Conservation (phyloP, 208 protist genomes). For the Trypanosoma conorhini region DNA sequence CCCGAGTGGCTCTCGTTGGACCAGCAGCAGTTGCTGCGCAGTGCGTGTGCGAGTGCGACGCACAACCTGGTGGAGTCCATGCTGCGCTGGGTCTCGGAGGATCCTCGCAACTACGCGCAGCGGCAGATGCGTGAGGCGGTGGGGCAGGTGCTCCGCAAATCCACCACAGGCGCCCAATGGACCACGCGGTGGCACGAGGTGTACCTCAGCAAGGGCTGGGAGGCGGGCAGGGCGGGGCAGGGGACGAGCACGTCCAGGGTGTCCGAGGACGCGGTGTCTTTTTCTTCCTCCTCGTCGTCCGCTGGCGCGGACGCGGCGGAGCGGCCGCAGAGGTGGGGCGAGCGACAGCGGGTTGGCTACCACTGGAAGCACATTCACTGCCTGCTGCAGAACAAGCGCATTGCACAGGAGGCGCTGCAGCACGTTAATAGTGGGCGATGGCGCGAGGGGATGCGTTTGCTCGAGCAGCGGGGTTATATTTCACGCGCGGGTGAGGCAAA, state of each 20-base stretch:
- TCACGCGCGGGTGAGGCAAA: constrained; percentile 14
- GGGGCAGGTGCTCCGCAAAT: constrained; percentile 8
- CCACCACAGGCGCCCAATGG: not conserved
- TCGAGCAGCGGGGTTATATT: constrained; percentile 55
- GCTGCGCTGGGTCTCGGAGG: constrained; percentile 75
- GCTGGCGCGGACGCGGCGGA: not conserved
- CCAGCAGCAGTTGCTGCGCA: constrained; percentile 77
- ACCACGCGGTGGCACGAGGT: constrained; percentile 13
- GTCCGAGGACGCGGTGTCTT: not conserved
- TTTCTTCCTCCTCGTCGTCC: not conserved
- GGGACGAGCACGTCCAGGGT: constrained; percentile 9
- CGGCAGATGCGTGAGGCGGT: constrained; percentile 26
- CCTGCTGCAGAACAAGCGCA: constrained; percentile 77
- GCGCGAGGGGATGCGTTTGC: constrained; percentile 67
- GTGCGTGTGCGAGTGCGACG: constrained; percentile 61
- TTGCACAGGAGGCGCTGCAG: constrained; percentile 54
- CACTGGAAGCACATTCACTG: constrained; percentile 91
- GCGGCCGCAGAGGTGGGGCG: not conserved
- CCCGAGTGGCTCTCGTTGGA: constrained; percentile 65
- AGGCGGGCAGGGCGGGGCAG: not conserved
- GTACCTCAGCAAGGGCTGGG: constrained; percentile 18
- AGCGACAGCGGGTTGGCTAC: constrained; percentile 37
- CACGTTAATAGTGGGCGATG: constrained; percentile 68
- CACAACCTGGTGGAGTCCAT: constrained; percentile 63
- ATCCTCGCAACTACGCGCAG: constrained; percentile 61